phyloP scores from a whole-genome alignment of 176 grass and related monocot genomes.

The Oryza nivara region DNA sequence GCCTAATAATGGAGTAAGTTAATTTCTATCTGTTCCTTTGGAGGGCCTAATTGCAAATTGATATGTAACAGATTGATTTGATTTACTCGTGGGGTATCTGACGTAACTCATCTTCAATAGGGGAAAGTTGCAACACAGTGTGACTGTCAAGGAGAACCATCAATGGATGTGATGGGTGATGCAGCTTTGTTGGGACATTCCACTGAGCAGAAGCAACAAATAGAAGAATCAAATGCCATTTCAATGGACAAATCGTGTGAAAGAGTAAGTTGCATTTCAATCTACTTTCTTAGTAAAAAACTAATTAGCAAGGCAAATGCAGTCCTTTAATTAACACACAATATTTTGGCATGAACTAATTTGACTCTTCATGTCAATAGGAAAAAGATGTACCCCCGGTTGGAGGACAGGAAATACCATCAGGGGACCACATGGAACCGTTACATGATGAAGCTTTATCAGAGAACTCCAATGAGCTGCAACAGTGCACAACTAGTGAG shows the following conservation, averaged over 20 bases:
- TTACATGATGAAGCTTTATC: conserved; percentile 1
- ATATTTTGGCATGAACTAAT: background rate
- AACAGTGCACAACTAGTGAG: conserved; percentile 7
- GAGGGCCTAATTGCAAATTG: background rate
- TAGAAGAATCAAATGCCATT: conserved; percentile 14
- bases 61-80: background rate
- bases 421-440: background rate
- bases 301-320: background rate
- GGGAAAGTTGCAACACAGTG: background rate
- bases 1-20: conserved; percentile 40
- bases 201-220: conserved; percentile 7
- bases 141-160: conserved; percentile 22
- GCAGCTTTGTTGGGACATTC: conserved; percentile 10
- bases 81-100: conserved; percentile 5
- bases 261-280: conserved; percentile 16
- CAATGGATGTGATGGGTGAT: background rate
- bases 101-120: conserved; percentile 13
- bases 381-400: background rate
- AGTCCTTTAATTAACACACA: background rate
- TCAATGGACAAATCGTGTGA: conserved; percentile 1
- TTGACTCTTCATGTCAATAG: conserved; percentile 13
- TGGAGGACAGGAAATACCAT: conserved; percentile 13
- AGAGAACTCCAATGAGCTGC: background rate
- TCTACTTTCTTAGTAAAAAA: background rate
- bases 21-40: background rate